Base-by-base conservation (phyloP, 139 green algal genomes). In the Picochlorum sp. region DNA sequence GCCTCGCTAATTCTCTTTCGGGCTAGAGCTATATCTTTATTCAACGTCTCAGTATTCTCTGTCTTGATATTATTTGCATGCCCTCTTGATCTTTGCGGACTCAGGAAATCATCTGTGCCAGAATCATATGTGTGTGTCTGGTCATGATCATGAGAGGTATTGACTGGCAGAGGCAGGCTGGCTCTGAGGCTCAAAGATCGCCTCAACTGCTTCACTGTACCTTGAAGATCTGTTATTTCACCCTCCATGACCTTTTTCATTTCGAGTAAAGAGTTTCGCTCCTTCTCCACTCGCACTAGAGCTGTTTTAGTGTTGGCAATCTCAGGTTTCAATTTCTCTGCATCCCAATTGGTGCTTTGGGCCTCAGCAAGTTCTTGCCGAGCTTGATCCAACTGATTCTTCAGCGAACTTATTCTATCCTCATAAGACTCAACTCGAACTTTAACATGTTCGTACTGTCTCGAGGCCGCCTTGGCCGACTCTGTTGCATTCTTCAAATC, bases 401-500 rank as follows among this genome's bases (percentile, higher is more conserved):
- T 40, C 30, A 61, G 13, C 26, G 30, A 31, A 31, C 72, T 53
- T 25, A 40, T 24, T 16, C 70, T 52, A 25, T 39, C 44, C 39
- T 78, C 70, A 40, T 75, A 60, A 1, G 60, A 61, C 50, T 78
- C 70, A 28, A 70, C 70, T n/a, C 70, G 36, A 26, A 76, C 22
- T 33, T 59, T 57, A 9, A 75, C 32, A 43, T 77, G 60, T 47
- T 68, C 59, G 39, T 68, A 66, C 7, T 40, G 57, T 52, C 66
- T 37, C 39, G 64, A 69, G 22, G 66, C 60, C 4, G 66, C 66
- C 2, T 62, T 58, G 8, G 55, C 26, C 4, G 33, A 41, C 12
- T 67, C 62, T 3, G n/a, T 41, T 2, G 64, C 55, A 12, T 47
- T 29, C 13, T 47, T 47, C 10, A 33, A 47, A 5, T 51, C 55